Evolutionary conservation across 2,329 filamentous ascomycete species (phyloP), one percentile per base, ranked within the genome.

Genomic region (Sclerotinia sclerotiorum): DNA sequence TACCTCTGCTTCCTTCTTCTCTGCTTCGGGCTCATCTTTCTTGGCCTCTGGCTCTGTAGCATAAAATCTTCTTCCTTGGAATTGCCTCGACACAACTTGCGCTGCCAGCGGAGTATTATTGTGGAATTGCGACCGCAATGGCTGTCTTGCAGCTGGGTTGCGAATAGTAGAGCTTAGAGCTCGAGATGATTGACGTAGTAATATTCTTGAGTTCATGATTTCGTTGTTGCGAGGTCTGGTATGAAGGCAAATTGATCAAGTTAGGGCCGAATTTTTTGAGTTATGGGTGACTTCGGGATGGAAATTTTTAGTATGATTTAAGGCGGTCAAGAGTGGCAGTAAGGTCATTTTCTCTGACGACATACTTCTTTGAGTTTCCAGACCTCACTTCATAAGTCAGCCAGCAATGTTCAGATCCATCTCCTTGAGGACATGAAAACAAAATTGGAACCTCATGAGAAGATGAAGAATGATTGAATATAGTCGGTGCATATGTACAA

Each of bases 121-220:
- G 67, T 63, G 75, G 67, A 46, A 68, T 35, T 60, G 72, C 69
- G 69, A 65, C 60, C 70, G 70, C 46, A 67, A 67, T 44, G 68
- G 66, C 60, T 71, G 68, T 48, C 70, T 64, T 32, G 73, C 55
- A 29, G 74, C 73, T 76, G 76, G 71, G 60, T 39, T 55, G 58
- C 57, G 57, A 42, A 68, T 7, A 65, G 78, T 73, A 67, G 80
- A 77, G 77, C 76, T 78, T 73, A 79, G 74, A 64, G 80, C 79
- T 75, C 80, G 79, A 71, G 80, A 44, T 63, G 65, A 82, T 73
- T 82, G 82, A 70, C 84, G 79, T 71, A 84, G 75, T 70, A 84
- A 72, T 71, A 81, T 80, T 78, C 82, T 81, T 78, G 84, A 83
- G 70, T 85, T 80, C 81, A 85, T 83, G 68, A 71, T 78, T 74